A percentile compares a stretch with the other conserved stretches of the same genome.
Evolutionary conservation across 2,329 filamentous ascomycete genomes (phyloP).

Genomic region (Aspergillus persii): DNA sequence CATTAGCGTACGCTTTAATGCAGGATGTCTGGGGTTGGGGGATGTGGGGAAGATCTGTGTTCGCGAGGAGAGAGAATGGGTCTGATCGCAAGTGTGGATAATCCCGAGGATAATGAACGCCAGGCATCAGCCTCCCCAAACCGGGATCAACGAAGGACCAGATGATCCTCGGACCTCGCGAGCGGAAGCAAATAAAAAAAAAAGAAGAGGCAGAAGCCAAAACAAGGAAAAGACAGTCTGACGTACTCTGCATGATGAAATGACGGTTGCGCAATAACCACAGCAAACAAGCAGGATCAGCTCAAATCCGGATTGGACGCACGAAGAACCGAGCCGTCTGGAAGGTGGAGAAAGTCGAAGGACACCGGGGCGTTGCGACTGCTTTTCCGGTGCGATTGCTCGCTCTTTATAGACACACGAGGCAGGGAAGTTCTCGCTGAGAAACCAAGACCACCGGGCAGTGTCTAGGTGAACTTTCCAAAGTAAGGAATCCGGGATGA

Average conservation of each 20-base stretch:
- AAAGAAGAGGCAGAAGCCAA: not conserved
- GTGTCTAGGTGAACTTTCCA: constrained; percentile 10
- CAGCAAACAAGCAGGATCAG: constrained; percentile 9
- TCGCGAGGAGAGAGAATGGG: constrained; percentile 7
- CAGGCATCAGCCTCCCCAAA: not conserved
- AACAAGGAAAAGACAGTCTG: not conserved
- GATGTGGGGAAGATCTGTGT: constrained; percentile 13
- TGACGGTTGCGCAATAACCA: constrained; percentile 11
- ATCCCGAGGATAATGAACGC: not conserved
- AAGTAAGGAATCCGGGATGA: constrained; percentile 4
- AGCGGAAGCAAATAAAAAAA: not conserved
- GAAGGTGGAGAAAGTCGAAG: constrained; percentile 7
- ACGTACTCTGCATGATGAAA: constrained; percentile 39
- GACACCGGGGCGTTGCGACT: not conserved
- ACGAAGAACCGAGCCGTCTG: not conserved
- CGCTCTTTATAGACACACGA: constrained; percentile 11
- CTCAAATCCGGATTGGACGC: constrained; percentile 6
- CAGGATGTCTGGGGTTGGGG: constrained; percentile 3
- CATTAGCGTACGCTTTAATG: constrained; percentile 17
- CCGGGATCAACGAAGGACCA: not conserved
- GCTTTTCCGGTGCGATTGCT: not conserved
- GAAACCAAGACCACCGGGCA: not conserved
- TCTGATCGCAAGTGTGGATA: constrained; percentile 4
- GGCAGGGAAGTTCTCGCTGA: not conserved
- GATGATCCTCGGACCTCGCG: not conserved